Evolutionary conservation across 2,329 filamentous ascomycete genomes (phyloP), one percentile per base, ranked within the genome.

Genomic region (Elsinoe arachidis): DNA sequence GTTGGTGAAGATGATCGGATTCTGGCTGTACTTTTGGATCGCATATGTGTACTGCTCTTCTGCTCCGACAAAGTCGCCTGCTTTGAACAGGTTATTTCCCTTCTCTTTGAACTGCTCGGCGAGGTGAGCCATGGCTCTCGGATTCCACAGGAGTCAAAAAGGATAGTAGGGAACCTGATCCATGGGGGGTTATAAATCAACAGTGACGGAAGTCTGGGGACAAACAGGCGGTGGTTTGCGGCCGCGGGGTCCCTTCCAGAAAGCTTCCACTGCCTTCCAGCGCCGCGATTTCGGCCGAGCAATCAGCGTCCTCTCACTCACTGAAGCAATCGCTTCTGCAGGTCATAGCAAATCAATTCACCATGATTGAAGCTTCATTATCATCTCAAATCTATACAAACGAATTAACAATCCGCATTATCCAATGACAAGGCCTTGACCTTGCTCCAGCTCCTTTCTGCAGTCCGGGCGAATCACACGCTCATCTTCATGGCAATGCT

Each of bases 401-500:
- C 17, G 19, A 46, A 23, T 51, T n/a, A 19, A 19, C 12, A 51
- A 14, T 51, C 17, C 46, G 19, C 11, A 51, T 34, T 14, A 15
- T 17, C 14, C 15, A 26, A 30, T 30, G 26, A 30, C 3, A 5
- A 30, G 9, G 4, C 26, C 26, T 9, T 7, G 9, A 30, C 5
- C 26, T 30, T 30, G 26, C 26, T 30, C 19, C 14, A 54, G 23
- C 34, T 33, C 51, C 37, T 23, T 12, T 23, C 39, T 41, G 37
- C 37, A 35, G 5, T 11, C 21, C 14, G n/a, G 19, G 21, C 23
- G 6, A 7, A 11, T 38, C 44, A 90, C 59, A 97, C 92, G 68
- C 89, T 95, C 93, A 99, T 99, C 77, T 97, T 96, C 93, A 99
- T 99, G 44, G 88, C 81, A 74, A 99, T 95, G 4, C 81, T 81